These are phyloP conservation scores for Rhodomyrtus tomentosa DNA, from an alignment of 345 rosid genomes.

Conservation along the genomic window DNA sequence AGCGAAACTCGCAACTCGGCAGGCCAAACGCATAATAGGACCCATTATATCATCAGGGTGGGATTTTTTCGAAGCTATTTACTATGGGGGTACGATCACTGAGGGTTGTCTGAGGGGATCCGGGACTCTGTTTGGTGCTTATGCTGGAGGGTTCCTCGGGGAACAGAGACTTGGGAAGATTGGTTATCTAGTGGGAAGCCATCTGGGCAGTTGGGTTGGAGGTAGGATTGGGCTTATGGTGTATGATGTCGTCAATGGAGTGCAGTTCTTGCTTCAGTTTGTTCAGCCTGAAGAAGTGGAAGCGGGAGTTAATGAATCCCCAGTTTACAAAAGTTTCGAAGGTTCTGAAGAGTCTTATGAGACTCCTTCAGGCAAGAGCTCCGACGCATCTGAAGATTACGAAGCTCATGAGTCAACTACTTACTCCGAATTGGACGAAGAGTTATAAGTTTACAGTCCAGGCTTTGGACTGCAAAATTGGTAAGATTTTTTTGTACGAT, in stretches of 20 bases:
- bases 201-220: slow-evolving; percentile 93
- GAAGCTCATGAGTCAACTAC: neutral
- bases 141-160: slow-evolving; percentile 61
- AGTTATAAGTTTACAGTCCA: neutral
- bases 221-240: slow-evolving; percentile 89
- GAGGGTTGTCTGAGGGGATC: slow-evolving; percentile 85
- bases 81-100: slow-evolving; percentile 72
- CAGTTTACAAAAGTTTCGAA: neutral
- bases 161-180: slow-evolving; percentile 75
- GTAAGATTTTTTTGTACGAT: neutral
- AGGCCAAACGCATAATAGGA: slow-evolving; percentile 78
- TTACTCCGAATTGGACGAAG: neutral
- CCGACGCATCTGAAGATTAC: neutral
- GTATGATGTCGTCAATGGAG: slow-evolving; percentile 75
- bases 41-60: slow-evolving; percentile 89
- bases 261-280: slow-evolving; percentile 37
- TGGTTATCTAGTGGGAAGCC: slow-evolving; percentile 90
- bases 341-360: slow-evolving; percentile 2
- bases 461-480: neutral
- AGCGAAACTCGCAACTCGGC: slow-evolving; percentile 59
- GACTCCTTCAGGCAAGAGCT: neutral
- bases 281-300: slow-evolving; percentile 23
- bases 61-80: slow-evolving; percentile 95
- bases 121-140: slow-evolving; percentile 90
- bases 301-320: neutral